Percentiles rank a stretch among this genome's conserved stretches.
These are phyloP conservation scores for Raffaelea albimanens DNA, from an alignment of 2,329 filamentous ascomycete species.

Conservation along the genomic window DNA sequence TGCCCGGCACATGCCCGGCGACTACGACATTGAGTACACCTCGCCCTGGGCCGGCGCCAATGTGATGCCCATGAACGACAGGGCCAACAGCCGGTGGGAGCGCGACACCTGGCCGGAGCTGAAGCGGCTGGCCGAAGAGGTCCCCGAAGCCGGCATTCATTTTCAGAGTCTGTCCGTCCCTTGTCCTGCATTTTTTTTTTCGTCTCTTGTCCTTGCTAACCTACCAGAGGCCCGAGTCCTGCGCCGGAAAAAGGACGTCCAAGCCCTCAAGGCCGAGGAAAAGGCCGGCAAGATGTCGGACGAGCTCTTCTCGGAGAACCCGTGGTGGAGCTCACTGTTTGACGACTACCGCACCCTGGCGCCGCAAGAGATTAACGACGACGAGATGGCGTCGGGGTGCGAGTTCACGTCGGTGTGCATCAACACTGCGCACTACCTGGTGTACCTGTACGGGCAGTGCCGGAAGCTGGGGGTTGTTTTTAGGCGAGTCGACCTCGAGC, in stretches of 20 bases:
- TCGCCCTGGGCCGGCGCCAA: conserved; percentile 87
- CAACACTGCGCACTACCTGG: conserved; percentile 80
- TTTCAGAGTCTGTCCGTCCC: conserved; percentile 48
- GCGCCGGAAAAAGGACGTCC: conserved; percentile 53
- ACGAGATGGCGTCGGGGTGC: conserved; percentile 60
- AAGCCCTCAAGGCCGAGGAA: no score
- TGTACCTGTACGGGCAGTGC: conserved; percentile 77
- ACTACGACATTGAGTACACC: conserved; percentile 85
- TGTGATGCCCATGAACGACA: conserved; percentile 49
- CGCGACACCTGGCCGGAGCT: conserved; percentile 55
- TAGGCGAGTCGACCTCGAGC: conserved; percentile 52
- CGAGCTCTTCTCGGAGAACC: conserved; percentile 55
- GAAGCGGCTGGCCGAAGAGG: conserved; percentile 46
- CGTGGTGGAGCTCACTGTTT: conserved; percentile 66
- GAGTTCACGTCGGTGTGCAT: conserved; percentile 82
- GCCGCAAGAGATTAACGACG: conserved; percentile 48
- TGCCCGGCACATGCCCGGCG: conserved; percentile 83
- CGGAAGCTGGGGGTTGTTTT: conserved; percentile 61
- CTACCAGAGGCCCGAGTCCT: conserved; percentile 36
- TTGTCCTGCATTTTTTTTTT: no score
- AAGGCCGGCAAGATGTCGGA: conserved; percentile 36
- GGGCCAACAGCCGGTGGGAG: conserved; percentile 45
- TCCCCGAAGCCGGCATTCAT: conserved; percentile 72
- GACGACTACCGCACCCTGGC: conserved; percentile 60
- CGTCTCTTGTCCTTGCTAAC: not conserved